phyloP scores from a whole-genome alignment of 345 rosid species.

The Psidium friedrichsthalianum region DNA sequence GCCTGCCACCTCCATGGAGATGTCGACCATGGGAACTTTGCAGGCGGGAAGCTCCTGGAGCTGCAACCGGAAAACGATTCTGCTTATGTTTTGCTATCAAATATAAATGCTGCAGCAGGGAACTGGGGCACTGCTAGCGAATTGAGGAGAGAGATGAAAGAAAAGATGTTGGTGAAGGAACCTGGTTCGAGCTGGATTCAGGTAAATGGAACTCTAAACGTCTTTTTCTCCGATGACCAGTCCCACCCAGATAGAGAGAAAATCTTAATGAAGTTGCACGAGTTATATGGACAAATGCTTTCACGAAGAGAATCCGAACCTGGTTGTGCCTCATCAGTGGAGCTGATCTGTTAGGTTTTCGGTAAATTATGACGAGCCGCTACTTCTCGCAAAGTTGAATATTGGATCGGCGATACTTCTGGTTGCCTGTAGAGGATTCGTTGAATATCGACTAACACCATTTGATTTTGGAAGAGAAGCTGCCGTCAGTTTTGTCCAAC shows the following conservation, averaged over 20 bases:
- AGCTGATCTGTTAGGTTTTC: neutral
- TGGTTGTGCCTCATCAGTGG: neutral
- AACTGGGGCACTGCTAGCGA: conserved; percentile 26
- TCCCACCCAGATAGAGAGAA: conserved; percentile 17
- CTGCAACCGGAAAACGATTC: conserved; percentile 27
- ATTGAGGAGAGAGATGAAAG: conserved; percentile 36
- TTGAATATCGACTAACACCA: neutral
- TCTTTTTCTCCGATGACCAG: conserved; percentile 15
- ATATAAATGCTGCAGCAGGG: conserved; percentile 33
- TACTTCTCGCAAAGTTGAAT: neutral
- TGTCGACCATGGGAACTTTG: conserved; percentile 21
- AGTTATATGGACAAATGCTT: conserved; percentile 15
- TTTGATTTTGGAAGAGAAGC: neutral
- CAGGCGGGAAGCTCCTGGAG: conserved; percentile 32
- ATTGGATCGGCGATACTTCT: neutral
- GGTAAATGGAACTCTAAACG: conserved; percentile 11
- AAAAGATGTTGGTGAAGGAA: conserved; percentile 21
- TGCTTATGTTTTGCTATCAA: conserved; percentile 27
- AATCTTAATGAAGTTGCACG: conserved; percentile 11
- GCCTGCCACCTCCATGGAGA: conserved; percentile 22
- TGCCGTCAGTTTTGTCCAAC: neutral
- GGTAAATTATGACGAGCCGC: neutral
- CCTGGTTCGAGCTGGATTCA: conserved; percentile 35
- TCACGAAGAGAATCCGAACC: neutral
- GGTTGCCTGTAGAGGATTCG: neutral